A percentile compares a stretch with the other conserved stretches of the same genome.
These are phyloP conservation scores for Botrytis tulipae DNA, from an alignment of 2,329 filamentous ascomycete genomes.

Conservation along the genomic window DNA sequence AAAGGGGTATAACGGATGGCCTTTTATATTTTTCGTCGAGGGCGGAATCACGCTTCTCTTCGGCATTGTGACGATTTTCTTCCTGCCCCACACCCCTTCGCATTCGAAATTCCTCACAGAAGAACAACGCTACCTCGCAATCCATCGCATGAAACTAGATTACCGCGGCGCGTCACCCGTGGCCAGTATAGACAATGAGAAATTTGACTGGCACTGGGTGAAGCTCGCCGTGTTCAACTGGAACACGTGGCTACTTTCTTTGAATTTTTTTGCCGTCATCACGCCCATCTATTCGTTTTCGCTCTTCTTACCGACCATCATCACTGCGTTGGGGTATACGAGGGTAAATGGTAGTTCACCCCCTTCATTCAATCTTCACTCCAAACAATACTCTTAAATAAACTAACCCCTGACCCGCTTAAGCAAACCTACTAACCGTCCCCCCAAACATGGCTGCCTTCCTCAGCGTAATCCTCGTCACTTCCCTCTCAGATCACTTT, in stretches of 20 bases:
- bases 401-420: slow-evolving; percentile 39
- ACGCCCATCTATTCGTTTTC: slow-evolving; percentile 41
- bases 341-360: slow-evolving; percentile 25
- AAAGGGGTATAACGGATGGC: slow-evolving; percentile 14
- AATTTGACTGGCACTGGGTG: slow-evolving; percentile 21
- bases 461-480: slow-evolving; percentile 62
- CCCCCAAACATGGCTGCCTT: slow-evolving; percentile 63
- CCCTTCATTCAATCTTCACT: neutral
- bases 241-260: slow-evolving; percentile 17
- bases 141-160: slow-evolving; percentile 19
- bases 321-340: slow-evolving; percentile 53
- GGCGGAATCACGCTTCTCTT: slow-evolving; percentile 14
- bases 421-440: slow-evolving; percentile 48
- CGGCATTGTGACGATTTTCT: slow-evolving; percentile 7
- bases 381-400: neutral
- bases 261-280: slow-evolving; percentile 17
- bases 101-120: slow-evolving; percentile 12
- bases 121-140: slow-evolving; percentile 10
- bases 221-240: slow-evolving; percentile 17
- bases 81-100: slow-evolving; percentile 17
- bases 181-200: slow-evolving; percentile 11
- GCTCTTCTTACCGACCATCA: slow-evolving; percentile 45
- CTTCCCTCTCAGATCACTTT: slow-evolving; percentile 73
- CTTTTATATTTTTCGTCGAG: slow-evolving; percentile 21
- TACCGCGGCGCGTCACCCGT: slow-evolving; percentile 5